phyloP scores from a whole-genome alignment of 352 stramenopile genomes.

The Phytophthora agathidicida region DNA sequence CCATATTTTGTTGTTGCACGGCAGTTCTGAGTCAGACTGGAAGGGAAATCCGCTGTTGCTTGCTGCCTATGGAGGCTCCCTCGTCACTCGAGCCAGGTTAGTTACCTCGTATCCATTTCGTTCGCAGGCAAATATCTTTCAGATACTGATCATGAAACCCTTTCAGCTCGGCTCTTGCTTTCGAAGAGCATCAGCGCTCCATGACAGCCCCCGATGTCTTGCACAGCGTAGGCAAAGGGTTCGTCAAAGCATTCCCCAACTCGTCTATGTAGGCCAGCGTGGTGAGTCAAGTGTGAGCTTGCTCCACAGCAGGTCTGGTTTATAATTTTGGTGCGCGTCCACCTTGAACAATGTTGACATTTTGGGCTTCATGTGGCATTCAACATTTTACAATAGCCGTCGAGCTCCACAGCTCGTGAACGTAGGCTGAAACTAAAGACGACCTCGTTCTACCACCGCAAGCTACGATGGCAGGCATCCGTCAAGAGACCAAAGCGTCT shows the following conservation, averaged over 20 bases:
- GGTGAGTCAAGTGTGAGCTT: background rate
- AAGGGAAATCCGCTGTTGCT: slow-evolving; percentile 62
- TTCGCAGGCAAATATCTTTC: background rate
- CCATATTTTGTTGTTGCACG: background rate
- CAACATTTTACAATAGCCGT: slow-evolving; percentile 40
- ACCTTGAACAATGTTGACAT: slow-evolving; percentile 7
- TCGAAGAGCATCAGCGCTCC: slow-evolving; percentile 63
- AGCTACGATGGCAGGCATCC: slow-evolving; percentile 21
- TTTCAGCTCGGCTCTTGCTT: slow-evolving; percentile 65
- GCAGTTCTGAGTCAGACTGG: slow-evolving; percentile 22
- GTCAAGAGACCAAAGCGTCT: slow-evolving; percentile 17
- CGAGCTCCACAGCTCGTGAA: slow-evolving; percentile 26
- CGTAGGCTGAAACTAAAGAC: slow-evolving; percentile 30
- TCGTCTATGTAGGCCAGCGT: slow-evolving; percentile 23
- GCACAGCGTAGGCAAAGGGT: slow-evolving; percentile 64
- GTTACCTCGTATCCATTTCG: slow-evolving; percentile 1
- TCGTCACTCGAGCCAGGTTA: slow-evolving; percentile 80
- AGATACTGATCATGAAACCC: background rate
- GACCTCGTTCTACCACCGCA: slow-evolving; percentile 24
- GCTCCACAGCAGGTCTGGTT: background rate
- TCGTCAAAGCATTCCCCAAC: slow-evolving; percentile 50
- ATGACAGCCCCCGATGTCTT: slow-evolving; percentile 90
- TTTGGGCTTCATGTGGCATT: slow-evolving; percentile 35
- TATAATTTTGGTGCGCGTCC: background rate
- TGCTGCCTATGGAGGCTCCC: slow-evolving; percentile 78